These are phyloP conservation scores for Lyophyllum atratum DNA, from an alignment of 768 basidiomycete genomes.

Conservation along the genomic window DNA sequence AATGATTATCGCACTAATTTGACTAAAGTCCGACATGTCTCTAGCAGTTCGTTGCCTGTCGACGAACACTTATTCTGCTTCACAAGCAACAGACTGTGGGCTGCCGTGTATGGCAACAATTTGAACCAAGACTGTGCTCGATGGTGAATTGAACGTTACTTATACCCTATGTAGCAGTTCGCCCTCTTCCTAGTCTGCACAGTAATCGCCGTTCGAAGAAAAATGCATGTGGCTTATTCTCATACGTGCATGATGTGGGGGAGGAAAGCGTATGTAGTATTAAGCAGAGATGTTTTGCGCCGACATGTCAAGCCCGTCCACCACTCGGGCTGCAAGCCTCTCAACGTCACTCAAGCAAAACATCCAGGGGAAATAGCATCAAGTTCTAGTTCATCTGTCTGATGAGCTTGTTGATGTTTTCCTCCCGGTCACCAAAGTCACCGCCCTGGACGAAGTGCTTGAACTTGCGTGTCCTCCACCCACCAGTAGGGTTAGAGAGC, in stretches of 20 bases:
- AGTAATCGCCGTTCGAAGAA: background rate
- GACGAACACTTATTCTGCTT: background rate
- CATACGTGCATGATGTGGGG: constrained; percentile 14
- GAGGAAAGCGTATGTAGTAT: constrained; percentile 11
- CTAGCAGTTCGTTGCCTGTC: background rate
- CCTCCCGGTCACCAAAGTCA: constrained; percentile 96
- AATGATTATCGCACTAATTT: too few species aligned
- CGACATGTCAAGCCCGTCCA: constrained; percentile 13
- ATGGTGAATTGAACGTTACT: too few species aligned
- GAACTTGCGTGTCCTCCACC: constrained; percentile 98
- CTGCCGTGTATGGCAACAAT: too few species aligned
- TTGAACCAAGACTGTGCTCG: too few species aligned
- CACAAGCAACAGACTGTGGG: too few species aligned
- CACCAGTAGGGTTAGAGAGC: constrained; percentile 97
- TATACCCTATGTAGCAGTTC: too few species aligned
- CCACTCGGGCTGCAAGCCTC: constrained; percentile 3
- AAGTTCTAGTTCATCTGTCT: constrained; percentile 86
- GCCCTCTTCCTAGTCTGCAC: background rate
- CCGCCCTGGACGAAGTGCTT: constrained; percentile 96
- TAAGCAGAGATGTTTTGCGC: constrained; percentile 14
- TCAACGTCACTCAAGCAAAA: constrained; percentile 12
- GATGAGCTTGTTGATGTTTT: constrained; percentile 97
- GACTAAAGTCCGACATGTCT: too few species aligned
- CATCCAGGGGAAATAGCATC: constrained; percentile 6
- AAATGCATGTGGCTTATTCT: constrained; percentile 20